Base-by-base conservation (phyloP, 345 rosid genomes). In the Corymbia maculata region DNA sequence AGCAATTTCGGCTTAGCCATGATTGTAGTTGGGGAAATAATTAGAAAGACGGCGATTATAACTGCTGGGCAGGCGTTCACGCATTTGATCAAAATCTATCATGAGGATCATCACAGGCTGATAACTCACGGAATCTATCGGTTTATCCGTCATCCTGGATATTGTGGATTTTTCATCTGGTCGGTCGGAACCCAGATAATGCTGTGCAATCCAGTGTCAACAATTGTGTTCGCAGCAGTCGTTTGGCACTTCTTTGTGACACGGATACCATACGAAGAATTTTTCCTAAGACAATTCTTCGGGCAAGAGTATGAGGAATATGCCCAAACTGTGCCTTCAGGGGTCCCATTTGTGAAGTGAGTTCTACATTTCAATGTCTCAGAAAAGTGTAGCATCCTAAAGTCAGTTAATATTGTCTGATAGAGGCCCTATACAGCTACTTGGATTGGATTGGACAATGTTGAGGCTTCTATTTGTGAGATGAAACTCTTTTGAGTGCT, bases 161-260 rank as follows among this genome's bases (percentile, higher is more conserved):
- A 93, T 84, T 85, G 88, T 16, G 95, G 94, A 86, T 93, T 92
- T 90, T 87, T 93, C 85, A 89, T 93, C 88, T 93, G 93, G 94
- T 90, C 92, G 4, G 93, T 91, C 6, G 92, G 94, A 26, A 91
- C 94, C 28, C 95, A 93, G 89, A 89, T 93, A 87, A 93, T 93
- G 95, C 86, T 93, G 52, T 93, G 94, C 88, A 93, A 92, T 89
- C 93, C 94, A 11, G 4, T 91, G 52, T 93, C 95, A 6, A 87
- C 89, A 6, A 59, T 90, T 49, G 95, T 53, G 24, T 92, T 93
- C 68, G 87, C 93, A 49, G 86, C 52, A 55, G 92, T 93, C 3
- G 92, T 89, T 50, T 93, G 93, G 95, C 89, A n/a, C 85, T 87
- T 87, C 88, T 89, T 89, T 44, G 82, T 87, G 2, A 86, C 52